phyloP scores from a whole-genome alignment of 73 alveolate genomes.

The Paramecium sonneborni region DNA sequence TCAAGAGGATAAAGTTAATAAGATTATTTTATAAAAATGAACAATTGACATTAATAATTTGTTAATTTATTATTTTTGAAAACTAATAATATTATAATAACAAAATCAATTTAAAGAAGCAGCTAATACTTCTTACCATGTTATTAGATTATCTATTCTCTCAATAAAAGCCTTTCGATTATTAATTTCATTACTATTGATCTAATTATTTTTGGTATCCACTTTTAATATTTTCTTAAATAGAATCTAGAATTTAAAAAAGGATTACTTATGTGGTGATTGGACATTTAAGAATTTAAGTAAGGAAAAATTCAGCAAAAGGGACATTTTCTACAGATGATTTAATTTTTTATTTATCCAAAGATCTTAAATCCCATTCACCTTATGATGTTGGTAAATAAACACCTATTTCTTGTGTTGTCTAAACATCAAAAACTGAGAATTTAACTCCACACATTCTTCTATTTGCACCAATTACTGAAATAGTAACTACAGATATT shows the following conservation, averaged over 20 bases:
- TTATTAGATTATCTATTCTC: conserved; percentile 37
- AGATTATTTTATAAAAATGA: neutral
- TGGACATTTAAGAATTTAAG: conserved; percentile 5
- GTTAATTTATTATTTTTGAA: neutral
- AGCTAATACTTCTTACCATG: conserved; percentile 43
- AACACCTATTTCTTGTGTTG: neutral
- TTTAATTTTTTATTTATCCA: conserved; percentile 16
- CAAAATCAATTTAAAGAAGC: neutral
- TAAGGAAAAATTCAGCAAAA: conserved; percentile 26
- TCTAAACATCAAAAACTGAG: neutral
- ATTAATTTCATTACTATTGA: neutral
- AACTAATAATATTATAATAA: neutral
- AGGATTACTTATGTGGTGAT: neutral
- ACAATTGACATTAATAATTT: neutral
- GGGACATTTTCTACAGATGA: conserved; percentile 47
- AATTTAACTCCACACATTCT: conserved; percentile 51
- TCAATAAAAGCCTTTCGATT: conserved; percentile 8
- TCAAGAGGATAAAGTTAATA: neutral
- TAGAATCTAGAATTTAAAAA: neutral
- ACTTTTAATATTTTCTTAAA: neutral
- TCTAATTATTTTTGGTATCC: neutral
- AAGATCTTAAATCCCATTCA: conserved; percentile 52
- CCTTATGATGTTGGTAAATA: conserved; percentile 31
- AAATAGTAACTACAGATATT: neutral
- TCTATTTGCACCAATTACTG: conserved; percentile 50